Evolutionary conservation across 1,284 basidiomycete genomes (phyloP).

Genomic region (Moesziomyces sp.): DNA sequence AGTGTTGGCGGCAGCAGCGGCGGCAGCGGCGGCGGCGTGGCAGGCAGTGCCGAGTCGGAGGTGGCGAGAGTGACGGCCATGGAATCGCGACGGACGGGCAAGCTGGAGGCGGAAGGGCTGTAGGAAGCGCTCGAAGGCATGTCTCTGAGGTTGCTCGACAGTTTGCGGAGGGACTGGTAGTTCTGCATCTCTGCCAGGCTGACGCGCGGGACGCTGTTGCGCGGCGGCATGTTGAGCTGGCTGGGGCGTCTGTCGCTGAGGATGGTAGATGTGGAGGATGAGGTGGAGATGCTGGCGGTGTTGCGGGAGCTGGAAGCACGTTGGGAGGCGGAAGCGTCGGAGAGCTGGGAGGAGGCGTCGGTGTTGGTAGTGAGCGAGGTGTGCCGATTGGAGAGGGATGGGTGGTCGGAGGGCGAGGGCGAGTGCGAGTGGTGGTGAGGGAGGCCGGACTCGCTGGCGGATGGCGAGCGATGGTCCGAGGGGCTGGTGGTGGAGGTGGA

Average conservation of each 20-base stretch:
- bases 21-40: conserved; percentile 3
- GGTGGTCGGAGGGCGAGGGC: conserved; percentile 25
- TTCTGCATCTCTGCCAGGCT: conserved; percentile 48
- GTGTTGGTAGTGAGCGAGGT: conserved; percentile 27
- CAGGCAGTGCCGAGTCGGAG: conserved; percentile 16
- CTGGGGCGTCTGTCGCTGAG: conserved; percentile 47
- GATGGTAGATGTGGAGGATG: conserved; percentile 28
- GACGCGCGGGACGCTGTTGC: conserved; percentile 36
- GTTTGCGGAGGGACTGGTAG: conserved; percentile 44
- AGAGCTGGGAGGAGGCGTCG: conserved; percentile 30
- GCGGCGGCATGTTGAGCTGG: conserved; percentile 30
- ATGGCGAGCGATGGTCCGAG: conserved; percentile 29
- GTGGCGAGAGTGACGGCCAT: conserved; percentile 10
- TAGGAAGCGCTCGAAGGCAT: conserved; percentile 8
- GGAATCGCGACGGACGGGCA: conserved; percentile 22
- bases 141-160: conserved; percentile 43
- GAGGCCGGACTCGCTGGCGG: conserved; percentile 24
- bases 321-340: conserved; percentile 19
- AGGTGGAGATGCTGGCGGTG: conserved; percentile 21
- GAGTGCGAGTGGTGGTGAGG: conserved; percentile 16
- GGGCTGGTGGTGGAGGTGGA: conserved; percentile 26
- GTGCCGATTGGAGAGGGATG: conserved; percentile 25
- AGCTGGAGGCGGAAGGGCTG: conserved; percentile 17
- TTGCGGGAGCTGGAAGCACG: conserved; percentile 17
- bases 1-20: not conserved